Evolutionary conservation across 2,329 filamentous ascomycete species (phyloP), one percentile per base, ranked within the genome.

Genomic region (Gyromitra esculenta): DNA sequence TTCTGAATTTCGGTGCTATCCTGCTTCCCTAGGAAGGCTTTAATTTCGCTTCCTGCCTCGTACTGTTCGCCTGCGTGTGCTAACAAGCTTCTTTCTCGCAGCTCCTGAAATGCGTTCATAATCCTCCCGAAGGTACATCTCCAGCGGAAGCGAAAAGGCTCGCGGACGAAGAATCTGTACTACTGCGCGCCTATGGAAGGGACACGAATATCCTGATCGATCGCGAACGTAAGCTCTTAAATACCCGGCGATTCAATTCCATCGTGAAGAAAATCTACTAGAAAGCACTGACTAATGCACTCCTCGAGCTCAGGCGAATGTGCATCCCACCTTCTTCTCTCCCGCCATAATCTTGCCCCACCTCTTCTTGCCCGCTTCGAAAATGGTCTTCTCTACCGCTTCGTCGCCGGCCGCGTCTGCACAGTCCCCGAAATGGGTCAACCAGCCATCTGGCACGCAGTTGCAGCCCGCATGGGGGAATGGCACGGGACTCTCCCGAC

Each of bases 121-220:
- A 79, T 43, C 77, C 74, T 7, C 79, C 72, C n/a, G 45, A 68
- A 41, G 76, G 70, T 9, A 72, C 73, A 7, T 64, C 73, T 35
- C 48, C 73, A 8, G 41, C 77, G 5, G 69, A 79, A 57, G 76
- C 65, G 1, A 59, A 63, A 13, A 62, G 56, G 9, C 77, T 80
- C 57, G 78, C 80, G 52, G 94, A 98, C 84, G 88, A 88, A 77
- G 92, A 97, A 79, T 92, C 96, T 43, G 89, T 98, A 80, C 87
- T 99, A 79, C 88, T 99, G 82, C 90, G 96, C 81, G 96, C 96
- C 78, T 99, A 97, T 84, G 96, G 96, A 81, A 91, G 96, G 83
- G 93, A 94, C 79, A 98, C 96, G 80, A 94, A 97, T 82, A 88
- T 98, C 70, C 88, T 99, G 81, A 99, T 99, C 85, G 96, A 99